Percentiles rank a stretch among this genome's conserved stretches.
phyloP scores from a whole-genome alignment of 371 early-diverging fungal genomes.

The Neoconidiobolus thromboides region DNA sequence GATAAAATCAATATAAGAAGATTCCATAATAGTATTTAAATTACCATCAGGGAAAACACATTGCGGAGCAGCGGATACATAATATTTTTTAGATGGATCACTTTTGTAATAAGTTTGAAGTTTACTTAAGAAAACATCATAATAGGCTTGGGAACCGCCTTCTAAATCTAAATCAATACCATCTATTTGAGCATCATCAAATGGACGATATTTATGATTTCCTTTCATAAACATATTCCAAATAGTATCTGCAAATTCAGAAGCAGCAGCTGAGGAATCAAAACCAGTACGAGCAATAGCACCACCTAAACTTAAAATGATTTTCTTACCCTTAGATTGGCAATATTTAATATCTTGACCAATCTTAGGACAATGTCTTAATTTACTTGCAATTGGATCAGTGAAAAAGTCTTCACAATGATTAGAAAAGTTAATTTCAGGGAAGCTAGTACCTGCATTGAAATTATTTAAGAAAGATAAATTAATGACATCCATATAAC shows the following conservation, averaged over 20 bases:
- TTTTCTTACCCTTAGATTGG: constrained; percentile 34
- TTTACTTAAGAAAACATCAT: constrained; percentile 21
- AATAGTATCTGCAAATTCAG: constrained; percentile 29
- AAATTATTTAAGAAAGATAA: constrained; percentile 44
- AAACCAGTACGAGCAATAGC: constrained; percentile 42
- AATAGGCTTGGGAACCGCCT: constrained; percentile 29
- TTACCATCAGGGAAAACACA: constrained; percentile 37
- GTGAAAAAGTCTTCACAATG: constrained; percentile 24
- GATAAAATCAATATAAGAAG: constrained; percentile 18
- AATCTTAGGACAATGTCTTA: constrained; percentile 34
- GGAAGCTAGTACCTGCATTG: constrained; percentile 21
- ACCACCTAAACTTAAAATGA: constrained; percentile 46
- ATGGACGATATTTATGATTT: constrained; percentile 26
- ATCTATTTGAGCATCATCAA: constrained; percentile 34
- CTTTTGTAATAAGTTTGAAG: constrained; percentile 17
- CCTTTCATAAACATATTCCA: constrained; percentile 43
- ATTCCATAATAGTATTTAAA: constrained; percentile 9
- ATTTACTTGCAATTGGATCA: constrained; percentile 23
- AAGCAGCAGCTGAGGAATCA: constrained; percentile 19
- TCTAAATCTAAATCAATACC: constrained; percentile 57
- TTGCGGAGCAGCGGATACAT: constrained; percentile 49
- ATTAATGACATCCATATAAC: constrained; percentile 24
- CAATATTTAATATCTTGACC: constrained; percentile 39
- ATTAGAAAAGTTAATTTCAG: constrained; percentile 34
- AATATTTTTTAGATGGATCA: constrained; percentile 19